Percentiles rank a stretch among this genome's conserved stretches.
Evolutionary conservation across 202 grass and related monocot genomes (phyloP).

Genomic region (Carex arenaria): DNA sequence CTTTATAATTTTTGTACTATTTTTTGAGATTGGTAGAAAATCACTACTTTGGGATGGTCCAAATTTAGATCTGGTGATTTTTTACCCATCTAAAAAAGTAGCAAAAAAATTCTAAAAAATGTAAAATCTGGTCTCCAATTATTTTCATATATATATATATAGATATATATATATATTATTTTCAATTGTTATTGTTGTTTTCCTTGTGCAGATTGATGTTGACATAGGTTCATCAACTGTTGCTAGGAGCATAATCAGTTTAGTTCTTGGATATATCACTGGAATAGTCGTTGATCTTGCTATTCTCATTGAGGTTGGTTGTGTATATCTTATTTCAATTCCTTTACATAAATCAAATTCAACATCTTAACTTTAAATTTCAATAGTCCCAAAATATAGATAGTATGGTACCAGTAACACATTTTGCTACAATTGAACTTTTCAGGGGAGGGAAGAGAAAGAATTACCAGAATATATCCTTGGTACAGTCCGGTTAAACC

Average conservation of each 20-base stretch:
- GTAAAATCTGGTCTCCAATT: too few species aligned
- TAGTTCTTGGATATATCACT: slow-evolving; percentile 95
- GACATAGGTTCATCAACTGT: slow-evolving; percentile 96
- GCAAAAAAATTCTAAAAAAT: too few species aligned
- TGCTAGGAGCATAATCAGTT: slow-evolving; percentile 86
- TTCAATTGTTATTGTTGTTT: neutral
- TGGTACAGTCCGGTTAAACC: slow-evolving; percentile 77
- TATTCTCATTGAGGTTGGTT: slow-evolving; percentile 82
- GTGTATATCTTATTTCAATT: slow-evolving; percentile 4
- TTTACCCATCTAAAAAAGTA: too few species aligned
- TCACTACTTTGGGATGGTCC: too few species aligned
- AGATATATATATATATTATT: neutral
- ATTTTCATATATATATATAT: too few species aligned
- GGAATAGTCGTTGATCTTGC: slow-evolving; percentile 92
- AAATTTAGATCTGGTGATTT: too few species aligned
- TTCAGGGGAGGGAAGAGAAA: slow-evolving; percentile 80
- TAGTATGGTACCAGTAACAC: neutral
- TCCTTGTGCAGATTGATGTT: slow-evolving; percentile 85
- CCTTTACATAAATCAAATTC: neutral
- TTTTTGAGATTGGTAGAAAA: too few species aligned
- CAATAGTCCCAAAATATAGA: neutral
- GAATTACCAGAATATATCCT: slow-evolving; percentile 95
- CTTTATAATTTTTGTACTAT: too few species aligned
- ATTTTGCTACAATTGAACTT: slow-evolving; percentile 11
- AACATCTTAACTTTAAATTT: neutral